Percentiles rank a stretch among this genome's conserved stretches.
These are phyloP conservation scores for Phialophora verrucosa DNA, from an alignment of 2,329 filamentous ascomycete species.

Conservation along the genomic window DNA sequence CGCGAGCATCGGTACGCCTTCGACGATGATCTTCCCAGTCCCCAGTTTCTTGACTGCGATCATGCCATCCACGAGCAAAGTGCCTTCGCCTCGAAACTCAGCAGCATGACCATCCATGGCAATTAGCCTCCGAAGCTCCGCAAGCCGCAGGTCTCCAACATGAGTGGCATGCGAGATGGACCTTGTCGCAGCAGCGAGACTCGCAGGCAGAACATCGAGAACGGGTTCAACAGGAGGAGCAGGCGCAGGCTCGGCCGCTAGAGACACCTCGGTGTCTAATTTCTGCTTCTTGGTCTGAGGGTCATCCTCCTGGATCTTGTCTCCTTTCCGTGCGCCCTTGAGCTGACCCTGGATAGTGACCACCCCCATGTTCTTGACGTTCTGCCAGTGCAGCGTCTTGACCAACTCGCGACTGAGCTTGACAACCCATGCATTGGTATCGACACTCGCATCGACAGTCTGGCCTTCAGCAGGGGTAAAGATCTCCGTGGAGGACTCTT, in stretches of 20 bases:
- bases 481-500: slow-evolving; percentile 65
- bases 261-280: slow-evolving; percentile 53
- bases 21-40: slow-evolving; percentile 85
- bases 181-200: slow-evolving; percentile 72
- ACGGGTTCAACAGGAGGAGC: slow-evolving; percentile 50
- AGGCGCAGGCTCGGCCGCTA: slow-evolving; percentile 25
- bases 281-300: slow-evolving; percentile 57
- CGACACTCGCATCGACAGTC: slow-evolving; percentile 85
- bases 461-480: slow-evolving; percentile 79
- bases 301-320: slow-evolving; percentile 52
- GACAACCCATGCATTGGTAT: slow-evolving; percentile 96
- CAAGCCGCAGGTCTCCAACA: slow-evolving; percentile 88
- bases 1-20: slow-evolving; percentile 69
- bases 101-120: slow-evolving; percentile 80
- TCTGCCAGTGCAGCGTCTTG: slow-evolving; percentile 91
- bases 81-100: slow-evolving; percentile 92
- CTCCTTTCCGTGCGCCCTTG: slow-evolving; percentile 54
- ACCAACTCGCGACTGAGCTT: slow-evolving; percentile 85
- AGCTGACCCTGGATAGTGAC: slow-evolving; percentile 86
- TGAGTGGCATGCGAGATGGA: slow-evolving; percentile 86
- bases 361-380: slow-evolving; percentile 84
- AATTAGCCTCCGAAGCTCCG: slow-evolving; percentile 85
- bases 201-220: slow-evolving; percentile 64
- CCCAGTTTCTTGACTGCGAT: slow-evolving; percentile 89
- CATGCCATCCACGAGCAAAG: slow-evolving; percentile 82